These are phyloP conservation scores for Lobosporangium transversale DNA, from an alignment of 192 early-diverging fungal species.

Conservation along the genomic window DNA sequence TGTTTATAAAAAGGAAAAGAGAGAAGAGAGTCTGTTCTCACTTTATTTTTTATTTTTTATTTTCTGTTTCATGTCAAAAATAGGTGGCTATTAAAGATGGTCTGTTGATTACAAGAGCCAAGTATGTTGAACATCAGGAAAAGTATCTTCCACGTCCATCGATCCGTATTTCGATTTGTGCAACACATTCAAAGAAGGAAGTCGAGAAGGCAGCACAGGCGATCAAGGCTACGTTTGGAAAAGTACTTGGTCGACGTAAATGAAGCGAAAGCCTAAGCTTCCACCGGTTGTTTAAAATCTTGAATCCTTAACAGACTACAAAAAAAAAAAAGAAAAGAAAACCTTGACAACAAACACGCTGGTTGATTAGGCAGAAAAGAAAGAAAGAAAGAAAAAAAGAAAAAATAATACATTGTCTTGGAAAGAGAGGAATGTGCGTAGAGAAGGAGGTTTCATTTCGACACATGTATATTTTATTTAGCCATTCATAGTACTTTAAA, in stretches of 20 bases:
- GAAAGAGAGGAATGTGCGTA: too few relatives aligned
- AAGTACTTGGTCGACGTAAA: constrained; percentile 60
- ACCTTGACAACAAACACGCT: too few relatives aligned
- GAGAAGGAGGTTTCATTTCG: background rate
- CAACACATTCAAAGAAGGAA: constrained; percentile 84
- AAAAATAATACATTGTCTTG: too few relatives aligned
- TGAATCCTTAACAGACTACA: background rate
- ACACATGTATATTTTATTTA: too few relatives aligned
- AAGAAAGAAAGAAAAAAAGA: too few relatives aligned
- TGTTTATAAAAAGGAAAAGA: background rate
- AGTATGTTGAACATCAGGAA: constrained; percentile 89
- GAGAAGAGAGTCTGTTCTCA: background rate
- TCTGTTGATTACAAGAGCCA: constrained; percentile 87
- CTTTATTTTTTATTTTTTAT: background rate
- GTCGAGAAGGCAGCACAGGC: constrained; percentile 83
- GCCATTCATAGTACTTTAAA: too few relatives aligned
- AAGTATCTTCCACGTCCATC: constrained; percentile 73
- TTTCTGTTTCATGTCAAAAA: constrained; percentile 1
- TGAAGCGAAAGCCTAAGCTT: constrained; percentile 14
- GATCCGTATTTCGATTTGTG: constrained; percentile 83
- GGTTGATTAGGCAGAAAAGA: background rate
- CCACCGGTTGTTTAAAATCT: background rate
- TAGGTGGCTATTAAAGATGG: constrained; percentile 73
- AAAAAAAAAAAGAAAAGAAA: too few relatives aligned
- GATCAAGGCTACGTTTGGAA: constrained; percentile 75